phyloP scores from a whole-genome alignment of 2,329 filamentous ascomycete genomes.

The Paradendryphiella salina region DNA sequence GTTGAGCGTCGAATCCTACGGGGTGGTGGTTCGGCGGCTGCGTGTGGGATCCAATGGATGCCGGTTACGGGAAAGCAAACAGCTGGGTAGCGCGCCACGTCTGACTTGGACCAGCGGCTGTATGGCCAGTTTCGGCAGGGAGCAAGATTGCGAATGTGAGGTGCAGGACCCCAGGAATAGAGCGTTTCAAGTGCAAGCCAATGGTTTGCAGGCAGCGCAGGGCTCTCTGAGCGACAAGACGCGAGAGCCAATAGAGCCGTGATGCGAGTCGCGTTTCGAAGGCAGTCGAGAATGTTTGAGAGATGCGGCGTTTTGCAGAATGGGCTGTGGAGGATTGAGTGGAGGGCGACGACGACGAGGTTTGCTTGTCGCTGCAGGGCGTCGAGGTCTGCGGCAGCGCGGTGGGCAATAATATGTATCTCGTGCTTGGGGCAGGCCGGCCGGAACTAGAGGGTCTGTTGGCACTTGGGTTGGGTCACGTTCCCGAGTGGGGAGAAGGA shows the following conservation, averaged over 20 bases:
- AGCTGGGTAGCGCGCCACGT: slow-evolving; percentile 39
- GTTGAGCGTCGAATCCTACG: slow-evolving; percentile 25
- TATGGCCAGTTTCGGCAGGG: slow-evolving; percentile 37
- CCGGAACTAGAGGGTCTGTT: slow-evolving; percentile 26
- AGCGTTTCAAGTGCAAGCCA: slow-evolving; percentile 45
- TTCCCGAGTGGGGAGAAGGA: slow-evolving; percentile 20
- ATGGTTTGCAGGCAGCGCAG: slow-evolving; percentile 29
- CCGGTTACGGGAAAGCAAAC: slow-evolving; percentile 18
- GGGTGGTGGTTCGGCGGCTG: slow-evolving; percentile 33
- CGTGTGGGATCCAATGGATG: slow-evolving; percentile 37
- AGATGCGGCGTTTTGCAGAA: slow-evolving; percentile 28
- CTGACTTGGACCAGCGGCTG: slow-evolving; percentile 36
- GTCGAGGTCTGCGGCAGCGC: slow-evolving; percentile 14
- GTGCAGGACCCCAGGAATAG: slow-evolving; percentile 37
- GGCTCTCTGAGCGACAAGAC: slow-evolving; percentile 31
- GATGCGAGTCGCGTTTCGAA: slow-evolving; percentile 39
- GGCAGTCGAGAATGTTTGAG: slow-evolving; percentile 37
- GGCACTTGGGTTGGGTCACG: slow-evolving; percentile 34
- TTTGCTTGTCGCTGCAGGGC: slow-evolving; percentile 15
- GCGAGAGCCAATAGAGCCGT: slow-evolving; percentile 41
- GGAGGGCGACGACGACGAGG: slow-evolving; percentile 10
- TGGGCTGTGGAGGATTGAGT: slow-evolving; percentile 4
- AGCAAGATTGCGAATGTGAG: slow-evolving; percentile 33
- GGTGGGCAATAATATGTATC: slow-evolving; percentile 25
- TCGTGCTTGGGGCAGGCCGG: slow-evolving; percentile 21